Evolutionary conservation across 441 rosid species (phyloP).

Genomic region (Populus trichocarpa): DNA sequence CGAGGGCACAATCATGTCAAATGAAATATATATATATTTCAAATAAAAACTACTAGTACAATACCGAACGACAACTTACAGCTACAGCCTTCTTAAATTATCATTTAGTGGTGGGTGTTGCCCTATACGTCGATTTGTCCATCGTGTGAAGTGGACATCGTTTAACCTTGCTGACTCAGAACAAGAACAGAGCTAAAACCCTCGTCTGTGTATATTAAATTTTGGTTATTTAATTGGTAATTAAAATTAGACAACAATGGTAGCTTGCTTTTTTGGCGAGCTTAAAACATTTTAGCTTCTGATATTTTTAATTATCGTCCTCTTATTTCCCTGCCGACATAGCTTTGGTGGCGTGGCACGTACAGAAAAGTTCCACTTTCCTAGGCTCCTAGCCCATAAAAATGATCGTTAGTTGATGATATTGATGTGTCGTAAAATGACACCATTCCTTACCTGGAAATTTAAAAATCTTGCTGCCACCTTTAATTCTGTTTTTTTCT

Average conservation of each 20-base stretch:
- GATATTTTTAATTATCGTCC: not conserved
- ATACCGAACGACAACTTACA: too few relatives aligned
- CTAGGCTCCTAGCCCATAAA: not conserved
- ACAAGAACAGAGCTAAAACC: not conserved
- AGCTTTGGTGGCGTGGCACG: not conserved
- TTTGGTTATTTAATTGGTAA: not conserved
- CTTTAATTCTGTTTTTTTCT: too few relatives aligned
- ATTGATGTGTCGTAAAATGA: not conserved
- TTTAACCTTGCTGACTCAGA: not conserved
- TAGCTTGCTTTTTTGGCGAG: not conserved
- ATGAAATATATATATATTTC: too few relatives aligned
- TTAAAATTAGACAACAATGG: not conserved
- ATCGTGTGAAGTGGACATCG: not conserved
- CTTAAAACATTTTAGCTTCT: not conserved
- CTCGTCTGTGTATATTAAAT: not conserved
- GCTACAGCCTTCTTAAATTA: too few relatives aligned
- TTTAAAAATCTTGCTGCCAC: not conserved
- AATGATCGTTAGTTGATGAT: not conserved
- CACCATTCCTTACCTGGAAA: not conserved
- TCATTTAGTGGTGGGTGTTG: too few relatives aligned
- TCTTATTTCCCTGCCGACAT: not conserved
- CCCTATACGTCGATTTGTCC: too few relatives aligned
- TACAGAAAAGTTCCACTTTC: not conserved
- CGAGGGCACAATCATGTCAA: too few relatives aligned
- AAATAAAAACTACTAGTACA: too few relatives aligned